These are phyloP conservation scores for Benincasa hispida DNA, from an alignment of 306 rosid genomes.

Conservation along the genomic window DNA sequence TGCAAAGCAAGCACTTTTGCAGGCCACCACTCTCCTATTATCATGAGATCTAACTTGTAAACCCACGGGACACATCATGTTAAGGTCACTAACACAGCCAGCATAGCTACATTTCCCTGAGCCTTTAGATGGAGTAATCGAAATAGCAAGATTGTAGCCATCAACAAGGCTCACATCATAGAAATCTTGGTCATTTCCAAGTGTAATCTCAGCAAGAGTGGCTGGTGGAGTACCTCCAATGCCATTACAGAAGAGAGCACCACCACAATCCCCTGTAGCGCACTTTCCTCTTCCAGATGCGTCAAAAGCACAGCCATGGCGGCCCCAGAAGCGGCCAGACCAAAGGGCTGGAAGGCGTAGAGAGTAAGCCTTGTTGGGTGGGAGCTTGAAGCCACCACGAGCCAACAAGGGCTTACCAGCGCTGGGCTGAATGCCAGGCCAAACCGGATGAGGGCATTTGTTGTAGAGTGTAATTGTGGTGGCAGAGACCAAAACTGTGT, in stretches of 20 bases:
- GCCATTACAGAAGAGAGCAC: conserved; percentile 74
- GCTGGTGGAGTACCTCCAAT: conserved; percentile 81
- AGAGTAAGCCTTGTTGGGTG: conserved; percentile 38
- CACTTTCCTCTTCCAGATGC: conserved; percentile 64
- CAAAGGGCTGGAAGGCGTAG: conserved; percentile 66
- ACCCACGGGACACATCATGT: conserved; percentile 80
- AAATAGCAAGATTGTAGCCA: conserved; percentile 76
- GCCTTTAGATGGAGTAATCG: conserved; percentile 59
- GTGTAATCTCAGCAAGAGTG: conserved; percentile 74
- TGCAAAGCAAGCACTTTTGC: conserved; percentile 79
- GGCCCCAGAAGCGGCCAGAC: conserved; percentile 99
- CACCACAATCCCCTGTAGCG: conserved; percentile 94
- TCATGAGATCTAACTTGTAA: conserved; percentile 66
- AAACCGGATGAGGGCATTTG: conserved; percentile 78
- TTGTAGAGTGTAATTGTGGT: conserved; percentile 37
- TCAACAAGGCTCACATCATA: conserved; percentile 92
- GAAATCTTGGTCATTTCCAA: conserved; percentile 77
- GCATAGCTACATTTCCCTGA: conserved; percentile 76
- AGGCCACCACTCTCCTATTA: conserved; percentile 53
- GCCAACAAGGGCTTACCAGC: conserved; percentile 77
- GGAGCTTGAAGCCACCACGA: conserved; percentile 72
- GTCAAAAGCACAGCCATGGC: conserved; percentile 85
- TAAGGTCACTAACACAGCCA: conserved; percentile 81
- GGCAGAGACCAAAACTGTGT: conserved; percentile 15
- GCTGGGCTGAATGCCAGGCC: conserved; percentile 91